Percentiles rank a stretch among this genome's conserved stretches.
Evolutionary conservation across 2,329 filamentous ascomycete genomes (phyloP).

Genomic region (Alternaria sp.): DNA sequence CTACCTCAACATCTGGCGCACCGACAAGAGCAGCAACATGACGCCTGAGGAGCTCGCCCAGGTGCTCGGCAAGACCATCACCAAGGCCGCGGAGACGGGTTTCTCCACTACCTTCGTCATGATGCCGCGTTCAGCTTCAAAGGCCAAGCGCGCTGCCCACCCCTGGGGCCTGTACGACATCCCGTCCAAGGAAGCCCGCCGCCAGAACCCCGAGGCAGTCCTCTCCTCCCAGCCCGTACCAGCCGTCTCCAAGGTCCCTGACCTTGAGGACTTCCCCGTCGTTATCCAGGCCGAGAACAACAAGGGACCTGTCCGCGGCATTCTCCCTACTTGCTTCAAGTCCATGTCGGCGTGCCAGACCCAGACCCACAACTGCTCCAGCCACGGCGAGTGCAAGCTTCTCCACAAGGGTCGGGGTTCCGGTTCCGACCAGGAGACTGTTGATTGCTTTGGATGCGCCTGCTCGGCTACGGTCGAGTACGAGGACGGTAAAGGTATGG

Average conservation of each 20-base stretch:
- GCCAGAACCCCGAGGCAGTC: constrained; percentile 42
- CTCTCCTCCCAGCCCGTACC: constrained; percentile 39
- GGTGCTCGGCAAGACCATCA: constrained; percentile 16
- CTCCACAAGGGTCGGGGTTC: constrained; percentile 61
- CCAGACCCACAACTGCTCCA: constrained; percentile 79
- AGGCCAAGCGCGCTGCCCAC: constrained; percentile 43
- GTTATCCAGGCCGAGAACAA: constrained; percentile 30
- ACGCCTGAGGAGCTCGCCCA: constrained; percentile 24
- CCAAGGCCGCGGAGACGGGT: constrained; percentile 22
- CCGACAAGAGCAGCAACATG: constrained; percentile 31
- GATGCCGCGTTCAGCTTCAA: constrained; percentile 42
- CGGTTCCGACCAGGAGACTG: constrained; percentile 51
- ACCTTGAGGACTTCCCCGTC: constrained; percentile 41
- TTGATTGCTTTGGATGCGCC: constrained; percentile 78
- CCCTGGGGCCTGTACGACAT: constrained; percentile 49
- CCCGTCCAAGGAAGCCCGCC: constrained; percentile 37
- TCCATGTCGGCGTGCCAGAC: constrained; percentile 72
- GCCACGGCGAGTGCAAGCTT: constrained; percentile 78
- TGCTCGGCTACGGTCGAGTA: constrained; percentile 69
- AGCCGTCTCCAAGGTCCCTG: constrained; percentile 36
- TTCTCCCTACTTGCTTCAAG: constrained; percentile 78
- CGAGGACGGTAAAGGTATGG: constrained; percentile 57
- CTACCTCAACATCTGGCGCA: constrained; percentile 39
- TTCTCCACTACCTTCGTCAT: constrained; percentile 49
- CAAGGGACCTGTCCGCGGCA: constrained; percentile 54